Base-by-base conservation (phyloP, 495 filamentous ascomycete genomes). In the Mytilinidion resinicola region DNA sequence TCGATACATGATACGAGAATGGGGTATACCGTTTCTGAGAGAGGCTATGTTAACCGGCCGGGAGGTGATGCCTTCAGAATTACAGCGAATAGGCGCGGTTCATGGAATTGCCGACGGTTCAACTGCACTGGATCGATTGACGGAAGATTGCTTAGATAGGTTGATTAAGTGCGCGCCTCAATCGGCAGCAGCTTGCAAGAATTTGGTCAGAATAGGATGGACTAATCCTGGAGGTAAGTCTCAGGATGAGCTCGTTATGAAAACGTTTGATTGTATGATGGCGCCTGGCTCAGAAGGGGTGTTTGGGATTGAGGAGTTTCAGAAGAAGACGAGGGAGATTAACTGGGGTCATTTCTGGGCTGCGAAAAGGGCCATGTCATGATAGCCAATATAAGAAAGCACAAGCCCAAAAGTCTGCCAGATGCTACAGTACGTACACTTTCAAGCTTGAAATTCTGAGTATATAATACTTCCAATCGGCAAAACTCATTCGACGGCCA, bases 1-100 rank as follows among this genome's bases (percentile, higher is more conserved):
- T 14, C 70, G 70, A 30, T 72, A 74, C 51, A 57, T 72, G 8
- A 64, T 70, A 19, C 63, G 70, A 0, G 71, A 72, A 60, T 67
- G 68, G 12, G 9, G 55, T 4, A 37, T 67, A 9, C 49, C 64
- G 9, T 69, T 70, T 52, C 52, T 69, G 1, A 65, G 68, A 9
- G 67, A 70, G 33, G 64, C 68, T 9, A 73, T 72, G 63, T 55
- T 73, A 1, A 69, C 72, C 1, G 67, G 69, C 8, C 61, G 71
- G 1, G 35, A 61, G 0, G 64, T 74, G 10, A 59, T 47, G 4
- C 60, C 63, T 1, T 44, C 33, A 12, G 70, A 74, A 51, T 52
- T 73, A 51, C 35, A 49, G 9, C 12, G 14, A 11, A 35, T 57
- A 34, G 43, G 44, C 25, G 44, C 35, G 35, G 55, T 57, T 7